Percentiles rank a stretch among this genome's conserved stretches.
These are phyloP conservation scores for Trichoderma hamatum DNA, from an alignment of 2,329 filamentous ascomycete genomes.

Conservation along the genomic window DNA sequence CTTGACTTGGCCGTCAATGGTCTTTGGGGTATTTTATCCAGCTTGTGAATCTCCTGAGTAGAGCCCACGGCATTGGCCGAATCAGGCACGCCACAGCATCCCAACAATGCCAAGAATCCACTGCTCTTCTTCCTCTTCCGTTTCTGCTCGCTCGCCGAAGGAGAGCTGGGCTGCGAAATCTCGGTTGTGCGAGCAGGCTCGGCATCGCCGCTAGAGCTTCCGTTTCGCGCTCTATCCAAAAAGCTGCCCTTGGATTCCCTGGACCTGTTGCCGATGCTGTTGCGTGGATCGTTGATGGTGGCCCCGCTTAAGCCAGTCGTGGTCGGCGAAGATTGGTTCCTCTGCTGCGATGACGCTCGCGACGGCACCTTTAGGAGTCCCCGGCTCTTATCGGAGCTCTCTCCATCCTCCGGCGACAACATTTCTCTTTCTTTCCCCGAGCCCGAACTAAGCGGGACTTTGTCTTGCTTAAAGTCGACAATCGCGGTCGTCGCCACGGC, in stretches of 20 bases:
- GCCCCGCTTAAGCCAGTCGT: constrained; percentile 63
- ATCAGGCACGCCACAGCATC: constrained; percentile 68
- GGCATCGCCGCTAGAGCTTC: constrained; percentile 62
- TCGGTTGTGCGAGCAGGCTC: constrained; percentile 54
- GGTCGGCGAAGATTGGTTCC: constrained; percentile 61
- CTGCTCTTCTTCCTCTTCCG: constrained; percentile 61
- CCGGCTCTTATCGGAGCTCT: constrained; percentile 53
- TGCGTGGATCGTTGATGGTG: constrained; percentile 61
- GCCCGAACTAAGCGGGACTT: constrained; percentile 40
- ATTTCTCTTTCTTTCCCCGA: constrained; percentile 50
- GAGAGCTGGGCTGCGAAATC: constrained; percentile 56
- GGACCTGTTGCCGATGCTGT: constrained; percentile 65
- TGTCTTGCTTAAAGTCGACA: constrained; percentile 42
- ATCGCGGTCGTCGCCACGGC: constrained; percentile 34
- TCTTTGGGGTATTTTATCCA: constrained; percentile 59
- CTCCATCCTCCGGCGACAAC: constrained; percentile 47
- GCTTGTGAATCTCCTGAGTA: constrained; percentile 60
- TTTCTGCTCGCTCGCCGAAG: constrained; percentile 51
- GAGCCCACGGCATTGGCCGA: constrained; percentile 58
- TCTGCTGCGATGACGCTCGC: constrained; percentile 62
- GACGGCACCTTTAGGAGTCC: constrained; percentile 62
- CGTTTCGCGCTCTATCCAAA: constrained; percentile 64
- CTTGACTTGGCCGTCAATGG: constrained; percentile 59
- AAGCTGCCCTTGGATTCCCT: constrained; percentile 69
- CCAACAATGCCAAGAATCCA: constrained; percentile 63